Conservation (phyloP, 2,329 filamentous ascomycete genomes). For the Colletotrichum lini region DNA sequence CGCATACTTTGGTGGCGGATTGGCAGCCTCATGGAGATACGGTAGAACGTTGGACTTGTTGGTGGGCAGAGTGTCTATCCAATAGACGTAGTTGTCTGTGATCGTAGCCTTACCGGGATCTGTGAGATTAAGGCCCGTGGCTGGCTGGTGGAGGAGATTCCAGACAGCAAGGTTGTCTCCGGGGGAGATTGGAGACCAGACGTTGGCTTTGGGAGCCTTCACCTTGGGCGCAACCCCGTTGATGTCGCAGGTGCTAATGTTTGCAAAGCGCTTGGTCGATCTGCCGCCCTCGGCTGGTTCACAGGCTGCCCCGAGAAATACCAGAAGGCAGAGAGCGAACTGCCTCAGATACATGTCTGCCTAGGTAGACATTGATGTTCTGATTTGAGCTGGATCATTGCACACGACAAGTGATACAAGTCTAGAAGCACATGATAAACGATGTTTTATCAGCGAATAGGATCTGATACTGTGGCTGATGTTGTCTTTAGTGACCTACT, state of each 20-base stretch:
- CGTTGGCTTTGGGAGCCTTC: conserved; percentile 56
- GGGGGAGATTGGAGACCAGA: conserved; percentile 58
- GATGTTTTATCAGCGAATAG: neutral
- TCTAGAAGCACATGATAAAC: neutral
- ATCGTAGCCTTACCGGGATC: conserved; percentile 52
- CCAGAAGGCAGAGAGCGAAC: neutral
- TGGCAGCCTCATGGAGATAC: conserved; percentile 56
- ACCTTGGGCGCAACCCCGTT: conserved; percentile 40
- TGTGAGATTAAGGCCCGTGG: conserved; percentile 61
- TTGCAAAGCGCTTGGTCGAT: conserved; percentile 7
- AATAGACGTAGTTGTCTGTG: conserved; percentile 63
- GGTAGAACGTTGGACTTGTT: conserved; percentile 64
- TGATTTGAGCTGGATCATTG: too few relatives aligned
- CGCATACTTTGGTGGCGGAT: conserved; percentile 58
- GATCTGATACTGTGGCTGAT: neutral
- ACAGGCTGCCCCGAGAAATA: neutral
- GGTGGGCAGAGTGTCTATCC: conserved; percentile 61
- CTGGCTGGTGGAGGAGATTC: conserved; percentile 58
- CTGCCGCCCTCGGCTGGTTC: neutral
- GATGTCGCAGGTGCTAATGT: conserved; percentile 35
- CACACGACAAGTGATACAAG: too few relatives aligned
- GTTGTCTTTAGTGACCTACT: neutral
- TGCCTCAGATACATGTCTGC: neutral
- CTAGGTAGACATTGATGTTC: neutral
- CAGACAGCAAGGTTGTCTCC: conserved; percentile 60